Base-by-base conservation (phyloP, 2,329 filamentous ascomycete species). In the Didymella sp. region DNA sequence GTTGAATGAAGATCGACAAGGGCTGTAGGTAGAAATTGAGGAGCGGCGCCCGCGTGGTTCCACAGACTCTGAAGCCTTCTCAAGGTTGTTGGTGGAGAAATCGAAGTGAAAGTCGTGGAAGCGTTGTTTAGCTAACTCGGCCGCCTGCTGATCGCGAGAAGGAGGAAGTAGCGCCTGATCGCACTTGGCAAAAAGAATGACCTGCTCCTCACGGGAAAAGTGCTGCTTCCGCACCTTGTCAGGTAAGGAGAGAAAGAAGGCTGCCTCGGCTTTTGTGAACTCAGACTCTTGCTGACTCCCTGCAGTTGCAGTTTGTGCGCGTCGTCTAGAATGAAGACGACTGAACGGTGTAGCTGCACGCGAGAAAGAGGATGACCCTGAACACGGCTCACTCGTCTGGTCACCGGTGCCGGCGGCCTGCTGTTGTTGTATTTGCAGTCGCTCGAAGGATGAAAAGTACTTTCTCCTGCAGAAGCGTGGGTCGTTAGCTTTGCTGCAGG, bases 391-490 rank as follows among this genome's bases (percentile, higher is more conserved):
- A 33, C 54, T 52, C 37, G 49, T 38, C 30, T 47, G 54, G 38
- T 69, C 58, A 56, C 69, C 60, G 50, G 64, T 69, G 64, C 69
- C 61, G 52, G 64, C 69, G 64, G 66, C 63, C 46, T 77, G 77
- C 66, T 77, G 77, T 66, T 87, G 85, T 47, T 84, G 84, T 72
- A 91, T 86, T 66, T 86, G 85, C 56, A 90, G 81, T 56, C 88
- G 84, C 76, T 92, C 89, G 61, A 89, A 81, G 7, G 85, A 87
- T 28, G 88, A 90, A 78, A 91, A 91, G 78, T 89, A 91, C 85
- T 91, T 82, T 69, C 76, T 76, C 68, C 79, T 81, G 71, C 52
- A 63, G 64, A 50, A 54, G 52, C 49, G 52, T 59, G 43, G 64
- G 63, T 37, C 33, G 33, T 69, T 62, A 72, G 66, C 60, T 60